Base-by-base conservation (phyloP, 805 yeast genomes). In the Saccharomycopsis sp. region DNA sequence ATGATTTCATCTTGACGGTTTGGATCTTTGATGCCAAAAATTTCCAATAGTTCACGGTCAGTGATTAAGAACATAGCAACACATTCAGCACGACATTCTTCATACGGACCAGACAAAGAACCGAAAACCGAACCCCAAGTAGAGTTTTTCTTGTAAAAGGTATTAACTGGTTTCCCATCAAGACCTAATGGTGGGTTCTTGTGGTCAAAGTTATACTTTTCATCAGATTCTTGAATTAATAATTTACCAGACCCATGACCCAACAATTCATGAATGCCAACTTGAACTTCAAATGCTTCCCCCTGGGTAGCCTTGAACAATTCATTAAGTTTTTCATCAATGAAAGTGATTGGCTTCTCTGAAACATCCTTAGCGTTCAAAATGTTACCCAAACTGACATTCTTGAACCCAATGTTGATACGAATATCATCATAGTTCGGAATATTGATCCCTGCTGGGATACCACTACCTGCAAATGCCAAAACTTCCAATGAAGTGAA, bases 231-330 rank as follows among this genome's bases (percentile, higher is more conserved):
- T 56, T 80, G 78, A 54, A 70, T 61, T 54, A 87, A 66, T 47
- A 87, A 68, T 62, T 86, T 87, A 41, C 96, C 96, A 3, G 93
- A 77, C 33, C 96, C 96, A 59, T 87, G 96, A 13, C 96, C 96
- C 51, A 87, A 71, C 52, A 87, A 69, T 64, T 87, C 96, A 63
- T 87, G 96, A 55, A 87, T 82, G 44, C 96, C 96, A 41, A 87
- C 96, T 65, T 87, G 95, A 36, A 87, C 93, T 63, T 87, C 96
- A 60, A 87, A 87, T 0, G 95, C 82, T 39, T 83, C 89, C 38
- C 77, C 81, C 57, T 86, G 73, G 67, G 82, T 81, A 59, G 81
- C 75, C 50, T 79, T 75, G 66, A 74, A 86, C 36, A 78, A 57
- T 8, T 68, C 79, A 49, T 71, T 74, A 45, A 79, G 73, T 9